Percentiles rank a stretch among this genome's conserved stretches.
Conservation (phyloP, 495 filamentous ascomycete genomes). For the Penicillium waksmanii region DNA sequence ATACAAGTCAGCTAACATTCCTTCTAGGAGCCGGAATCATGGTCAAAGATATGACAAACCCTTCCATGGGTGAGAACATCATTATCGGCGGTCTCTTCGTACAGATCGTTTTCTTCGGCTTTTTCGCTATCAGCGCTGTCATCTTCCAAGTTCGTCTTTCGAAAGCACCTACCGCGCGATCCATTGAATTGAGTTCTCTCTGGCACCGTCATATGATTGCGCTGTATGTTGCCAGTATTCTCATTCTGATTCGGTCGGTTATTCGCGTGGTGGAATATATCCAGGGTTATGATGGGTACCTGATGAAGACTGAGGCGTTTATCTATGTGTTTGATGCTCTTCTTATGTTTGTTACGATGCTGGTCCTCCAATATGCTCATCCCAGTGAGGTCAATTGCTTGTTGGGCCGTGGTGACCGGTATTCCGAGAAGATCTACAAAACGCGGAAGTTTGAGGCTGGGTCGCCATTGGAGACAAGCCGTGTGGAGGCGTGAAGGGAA, state of each 20-base stretch:
- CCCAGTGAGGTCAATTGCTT: constrained; percentile 36
- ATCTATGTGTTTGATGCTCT: constrained; percentile 66
- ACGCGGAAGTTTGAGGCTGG: constrained; percentile 17
- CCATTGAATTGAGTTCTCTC: constrained; percentile 23
- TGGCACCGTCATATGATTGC: constrained; percentile 58
- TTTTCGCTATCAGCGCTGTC: constrained; percentile 52
- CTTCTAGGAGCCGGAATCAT: constrained; percentile 40
- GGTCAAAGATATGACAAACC: constrained; percentile 19
- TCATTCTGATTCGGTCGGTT: constrained; percentile 65
- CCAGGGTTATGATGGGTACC: constrained; percentile 55
- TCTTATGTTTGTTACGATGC: constrained; percentile 59
- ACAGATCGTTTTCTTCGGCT: constrained; percentile 57
- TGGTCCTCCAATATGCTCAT: constrained; percentile 48
- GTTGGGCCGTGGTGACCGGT: constrained; percentile 22
- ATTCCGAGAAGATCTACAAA: constrained; percentile 21
- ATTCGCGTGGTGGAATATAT: constrained; percentile 67
- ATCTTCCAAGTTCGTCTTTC: constrained; percentile 44
- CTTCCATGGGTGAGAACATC: constrained; percentile 35
- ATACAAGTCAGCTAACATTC: background rate
- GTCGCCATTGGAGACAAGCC: constrained; percentile 19
- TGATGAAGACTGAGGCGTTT: constrained; percentile 59
- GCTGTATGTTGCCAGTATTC: constrained; percentile 53
- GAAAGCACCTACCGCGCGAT: constrained; percentile 25
- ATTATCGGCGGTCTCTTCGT: constrained; percentile 54
- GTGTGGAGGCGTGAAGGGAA: background rate